Evolutionary conservation across 805 yeast species (phyloP).

Genomic region (Yarrowia sp.): DNA sequence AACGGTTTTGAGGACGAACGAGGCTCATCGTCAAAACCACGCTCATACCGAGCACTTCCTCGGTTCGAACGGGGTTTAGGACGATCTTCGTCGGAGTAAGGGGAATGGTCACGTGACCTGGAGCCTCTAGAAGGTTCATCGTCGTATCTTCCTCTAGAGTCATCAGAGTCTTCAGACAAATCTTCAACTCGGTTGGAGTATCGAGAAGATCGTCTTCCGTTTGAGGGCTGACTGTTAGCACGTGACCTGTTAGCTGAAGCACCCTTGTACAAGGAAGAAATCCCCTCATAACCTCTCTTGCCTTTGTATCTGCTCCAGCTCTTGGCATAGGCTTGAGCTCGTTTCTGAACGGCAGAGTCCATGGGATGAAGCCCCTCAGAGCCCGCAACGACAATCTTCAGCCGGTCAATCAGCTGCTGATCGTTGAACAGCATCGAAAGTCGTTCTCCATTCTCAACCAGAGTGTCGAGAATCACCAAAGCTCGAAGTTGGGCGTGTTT

Average conservation of each 20-base stretch:
- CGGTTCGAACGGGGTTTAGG: neutral
- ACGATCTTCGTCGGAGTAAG: neutral
- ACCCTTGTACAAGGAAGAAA: neutral
- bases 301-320: constrained; percentile 54
- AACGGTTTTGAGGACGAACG: neutral
- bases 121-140: neutral
- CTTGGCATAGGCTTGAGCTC: constrained; percentile 51
- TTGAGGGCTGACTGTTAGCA: neutral
- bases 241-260: neutral
- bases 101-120: neutral
- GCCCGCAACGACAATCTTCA: constrained; percentile 51
- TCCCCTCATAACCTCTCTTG: constrained; percentile 8
- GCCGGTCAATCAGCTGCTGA: constrained; percentile 60
- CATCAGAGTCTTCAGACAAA: constrained; percentile 10
- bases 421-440: constrained; percentile 57
- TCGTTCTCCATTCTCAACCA: constrained; percentile 53
- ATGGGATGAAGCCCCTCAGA: constrained; percentile 32
- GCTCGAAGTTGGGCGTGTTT: constrained; percentile 64
- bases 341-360: constrained; percentile 47
- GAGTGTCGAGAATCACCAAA: constrained; percentile 57
- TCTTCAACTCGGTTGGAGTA: constrained; percentile 24
- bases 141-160: neutral
- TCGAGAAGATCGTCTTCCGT: neutral
- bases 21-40: constrained; percentile 14
- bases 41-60: neutral